phyloP scores from a whole-genome alignment of 306 rosid genomes.

The Albizia julibrissin region DNA sequence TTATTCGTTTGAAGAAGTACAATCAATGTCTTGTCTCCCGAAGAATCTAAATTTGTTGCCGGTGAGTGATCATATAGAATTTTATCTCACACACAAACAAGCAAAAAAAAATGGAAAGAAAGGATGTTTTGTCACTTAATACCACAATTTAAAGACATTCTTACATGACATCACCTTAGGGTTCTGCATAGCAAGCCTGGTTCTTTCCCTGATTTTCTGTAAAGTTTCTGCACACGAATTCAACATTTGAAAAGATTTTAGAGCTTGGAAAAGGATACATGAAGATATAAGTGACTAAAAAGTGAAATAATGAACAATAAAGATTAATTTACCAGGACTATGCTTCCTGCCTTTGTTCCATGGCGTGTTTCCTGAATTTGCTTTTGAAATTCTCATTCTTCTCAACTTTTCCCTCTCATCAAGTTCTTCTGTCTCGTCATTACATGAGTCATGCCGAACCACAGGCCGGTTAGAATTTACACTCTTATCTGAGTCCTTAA shows the following conservation, averaged over 20 bases:
- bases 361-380: conserved; percentile 71
- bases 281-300: conserved; percentile 2
- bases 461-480: conserved; percentile 25
- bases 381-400: conserved; percentile 72
- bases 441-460: conserved; percentile 29
- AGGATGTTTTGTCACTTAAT: neutral
- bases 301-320: conserved; percentile 15
- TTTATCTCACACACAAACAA: neutral
- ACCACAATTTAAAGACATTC: conserved; percentile 43
- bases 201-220: conserved; percentile 70
- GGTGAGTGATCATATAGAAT: neutral
- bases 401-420: conserved; percentile 66
- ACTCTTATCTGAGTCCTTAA: conserved; percentile 31
- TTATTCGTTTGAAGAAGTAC: neutral
- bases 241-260: conserved; percentile 13
- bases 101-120: neutral
- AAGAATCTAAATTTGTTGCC: neutral
- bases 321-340: conserved; percentile 57
- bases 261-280: conserved; percentile 13
- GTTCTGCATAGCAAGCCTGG: conserved; percentile 85
- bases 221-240: conserved; percentile 57
- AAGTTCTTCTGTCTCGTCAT: conserved; percentile 44
- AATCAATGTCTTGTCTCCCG: neutral
- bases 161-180: conserved; percentile 97
- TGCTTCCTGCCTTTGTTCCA: conserved; percentile 91